Base-by-base conservation (phyloP, 2,329 filamentous ascomycete genomes). In the Penicillium brasilianum region DNA sequence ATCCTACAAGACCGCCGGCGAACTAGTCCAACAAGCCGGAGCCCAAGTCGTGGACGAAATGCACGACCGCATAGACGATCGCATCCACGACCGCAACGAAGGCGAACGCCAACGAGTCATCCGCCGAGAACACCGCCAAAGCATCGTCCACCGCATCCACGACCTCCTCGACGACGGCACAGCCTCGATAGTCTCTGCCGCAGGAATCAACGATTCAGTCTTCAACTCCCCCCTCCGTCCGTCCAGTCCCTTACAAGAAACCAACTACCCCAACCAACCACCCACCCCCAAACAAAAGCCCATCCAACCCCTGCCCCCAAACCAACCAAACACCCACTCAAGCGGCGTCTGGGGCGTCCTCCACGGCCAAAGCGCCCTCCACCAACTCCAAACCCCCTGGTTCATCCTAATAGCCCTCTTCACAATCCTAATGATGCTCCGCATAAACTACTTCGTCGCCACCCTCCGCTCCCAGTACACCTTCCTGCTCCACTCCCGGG, bases 391-490 rank as follows among this genome's bases (percentile, higher is more conserved):
- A 8, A 91, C 89, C 2, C 89, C 89, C 0, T 97, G 92, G 92
- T 97, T 95, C 75, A 81, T 91, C n/a, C 83, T 97, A 46, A 91
- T 96, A 68, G 90, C 91, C 6, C 77, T 91, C n/a, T 95, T 96
- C 74, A 96, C 92, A 25, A 83, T 90, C 32, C 79, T 91, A 46
- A 88, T 90, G 76, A 91, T 90, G 88, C 89, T 88, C 1, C 84
- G 90, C 39, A 96, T 97, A 82, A 96, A 97, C 79, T 96, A 93
- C 81, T 96, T 96, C 73, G 91, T 97, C 54, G 91, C 93, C 4
- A 95, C 93, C 2, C 89, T 96, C 61, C 85, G 90, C 2, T 84
- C 88, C 1, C 93, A 97, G 75, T 96, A 96, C 77, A 85, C 87
- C 48, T 89, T 88, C 69, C 84, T 97, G 9, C 85, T 97, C 16